Conservation (phyloP, 768 basidiomycete genomes). For the Tubosaeta brunneosetosa region DNA sequence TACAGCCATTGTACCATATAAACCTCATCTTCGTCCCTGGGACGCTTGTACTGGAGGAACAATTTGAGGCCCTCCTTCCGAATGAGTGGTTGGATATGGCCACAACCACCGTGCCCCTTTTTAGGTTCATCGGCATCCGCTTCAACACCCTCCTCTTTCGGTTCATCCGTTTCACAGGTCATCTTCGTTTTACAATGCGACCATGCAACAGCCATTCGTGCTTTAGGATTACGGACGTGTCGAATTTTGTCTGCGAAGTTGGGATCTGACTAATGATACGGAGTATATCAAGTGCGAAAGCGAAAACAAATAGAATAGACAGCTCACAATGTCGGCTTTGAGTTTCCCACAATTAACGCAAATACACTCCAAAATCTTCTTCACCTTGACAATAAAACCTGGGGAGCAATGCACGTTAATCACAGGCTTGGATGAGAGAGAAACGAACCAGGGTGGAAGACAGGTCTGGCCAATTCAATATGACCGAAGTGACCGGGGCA, state of each 20-base stretch:
- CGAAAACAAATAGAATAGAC: slow-evolving; percentile 74
- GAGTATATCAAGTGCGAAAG: slow-evolving; percentile 7
- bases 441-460: slow-evolving; percentile 87
- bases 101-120: slow-evolving; percentile 96
- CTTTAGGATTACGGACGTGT: slow-evolving; percentile 81
- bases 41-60: slow-evolving; percentile 89
- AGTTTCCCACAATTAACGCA: slow-evolving; percentile 98
- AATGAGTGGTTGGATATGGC: slow-evolving; percentile 83
- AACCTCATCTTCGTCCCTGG: slow-evolving; percentile 95
- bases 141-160: slow-evolving; percentile 79
- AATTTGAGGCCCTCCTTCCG: slow-evolving; percentile 95
- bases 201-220: slow-evolving; percentile 85
- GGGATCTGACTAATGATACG: slow-evolving; percentile 63
- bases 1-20: slow-evolving; percentile 24
- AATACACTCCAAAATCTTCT: slow-evolving; percentile 98
- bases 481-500: slow-evolving; percentile 99
- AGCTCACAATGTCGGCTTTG: slow-evolving; percentile 96
- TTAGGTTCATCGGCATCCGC: slow-evolving; percentile 63
- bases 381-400: slow-evolving; percentile 98
- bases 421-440: neutral
- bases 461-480: slow-evolving; percentile 94
- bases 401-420: neutral
- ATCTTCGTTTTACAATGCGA: slow-evolving; percentile 82
- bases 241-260: slow-evolving; percentile 84
- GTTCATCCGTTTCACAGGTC: slow-evolving; percentile 83